These are phyloP conservation scores for Musa beccarii DNA, from an alignment of 176 grass and related monocot genomes.

Conservation along the genomic window DNA sequence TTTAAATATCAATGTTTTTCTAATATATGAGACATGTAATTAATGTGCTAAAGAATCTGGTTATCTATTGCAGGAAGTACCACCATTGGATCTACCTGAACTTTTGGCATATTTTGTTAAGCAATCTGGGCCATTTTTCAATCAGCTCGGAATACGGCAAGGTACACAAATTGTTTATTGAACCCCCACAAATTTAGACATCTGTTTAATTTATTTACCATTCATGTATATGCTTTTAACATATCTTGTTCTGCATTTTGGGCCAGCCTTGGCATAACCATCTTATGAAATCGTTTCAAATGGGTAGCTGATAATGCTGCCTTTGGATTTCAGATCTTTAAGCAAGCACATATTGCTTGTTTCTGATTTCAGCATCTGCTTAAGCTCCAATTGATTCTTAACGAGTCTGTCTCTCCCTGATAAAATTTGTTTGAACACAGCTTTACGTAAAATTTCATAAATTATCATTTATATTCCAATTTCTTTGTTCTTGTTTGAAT, in stretches of 20 bases:
- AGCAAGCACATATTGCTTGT: too few species aligned
- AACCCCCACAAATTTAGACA: too few species aligned
- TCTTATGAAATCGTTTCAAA: too few species aligned
- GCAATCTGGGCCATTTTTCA: slow-evolving; percentile 78
- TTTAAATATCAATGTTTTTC: background rate
- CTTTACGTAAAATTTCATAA: background rate
- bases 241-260: slow-evolving; percentile 65
- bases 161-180: slow-evolving; percentile 24
- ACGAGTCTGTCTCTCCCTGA: too few species aligned
- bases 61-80: slow-evolving; percentile 39
- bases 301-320: too few species aligned
- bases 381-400: background rate
- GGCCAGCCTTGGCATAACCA: slow-evolving; percentile 39
- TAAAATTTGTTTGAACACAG: too few species aligned
- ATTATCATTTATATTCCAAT: background rate
- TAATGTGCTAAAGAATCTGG: slow-evolving; percentile 3
- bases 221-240: slow-evolving; percentile 23
- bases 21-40: background rate
- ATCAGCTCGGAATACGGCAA: slow-evolving; percentile 67
- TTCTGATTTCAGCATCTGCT: background rate
- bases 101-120: slow-evolving; percentile 61
- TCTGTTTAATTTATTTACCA: too few species aligned
- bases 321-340: too few species aligned
- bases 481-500: background rate
- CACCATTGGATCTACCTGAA: slow-evolving; percentile 60